phyloP scores from a whole-genome alignment of 2,329 filamentous ascomycete species.

The Eurotiales sp. region DNA sequence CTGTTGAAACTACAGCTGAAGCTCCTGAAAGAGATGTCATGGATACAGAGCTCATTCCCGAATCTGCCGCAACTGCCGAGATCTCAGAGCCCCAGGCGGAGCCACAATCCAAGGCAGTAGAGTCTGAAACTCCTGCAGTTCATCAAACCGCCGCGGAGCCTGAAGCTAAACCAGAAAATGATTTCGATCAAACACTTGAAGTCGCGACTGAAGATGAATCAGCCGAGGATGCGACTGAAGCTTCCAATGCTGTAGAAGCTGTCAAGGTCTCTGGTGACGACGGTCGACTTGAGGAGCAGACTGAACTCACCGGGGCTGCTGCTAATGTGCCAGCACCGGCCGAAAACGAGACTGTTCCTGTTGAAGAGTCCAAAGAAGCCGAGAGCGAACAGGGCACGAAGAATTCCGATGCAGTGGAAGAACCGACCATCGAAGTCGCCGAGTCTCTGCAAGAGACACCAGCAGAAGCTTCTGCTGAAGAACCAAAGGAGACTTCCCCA shows the following conservation, averaged over 20 bases:
- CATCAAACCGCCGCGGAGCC: slow-evolving; percentile 4
- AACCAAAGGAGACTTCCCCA: not conserved
- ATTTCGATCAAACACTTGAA: not conserved
- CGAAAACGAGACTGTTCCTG: not conserved
- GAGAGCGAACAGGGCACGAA: not conserved
- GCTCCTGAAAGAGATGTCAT: not conserved
- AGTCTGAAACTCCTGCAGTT: not conserved
- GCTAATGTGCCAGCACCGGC: slow-evolving; percentile 12
- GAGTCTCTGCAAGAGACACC: not conserved
- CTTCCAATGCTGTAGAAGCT: not conserved
- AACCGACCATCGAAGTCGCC: not conserved
- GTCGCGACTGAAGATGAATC: not conserved
- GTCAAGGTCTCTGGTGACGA: not conserved
- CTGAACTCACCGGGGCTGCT: slow-evolving; percentile 16
- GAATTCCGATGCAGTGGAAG: not conserved
- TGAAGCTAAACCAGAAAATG: not conserved
- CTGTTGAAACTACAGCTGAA: not conserved
- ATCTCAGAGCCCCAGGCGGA: not conserved
- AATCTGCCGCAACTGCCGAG: not conserved
- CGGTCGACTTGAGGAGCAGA: not conserved
- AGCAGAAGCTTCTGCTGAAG: slow-evolving; percentile 4
- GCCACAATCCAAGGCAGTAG: not conserved
- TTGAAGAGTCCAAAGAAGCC: not conserved
- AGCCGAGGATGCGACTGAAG: not conserved
- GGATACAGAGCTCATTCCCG: not conserved